Evolutionary conservation across 2,329 filamentous ascomycete genomes (phyloP).

Genomic region (Trichoderma simmonsii): DNA sequence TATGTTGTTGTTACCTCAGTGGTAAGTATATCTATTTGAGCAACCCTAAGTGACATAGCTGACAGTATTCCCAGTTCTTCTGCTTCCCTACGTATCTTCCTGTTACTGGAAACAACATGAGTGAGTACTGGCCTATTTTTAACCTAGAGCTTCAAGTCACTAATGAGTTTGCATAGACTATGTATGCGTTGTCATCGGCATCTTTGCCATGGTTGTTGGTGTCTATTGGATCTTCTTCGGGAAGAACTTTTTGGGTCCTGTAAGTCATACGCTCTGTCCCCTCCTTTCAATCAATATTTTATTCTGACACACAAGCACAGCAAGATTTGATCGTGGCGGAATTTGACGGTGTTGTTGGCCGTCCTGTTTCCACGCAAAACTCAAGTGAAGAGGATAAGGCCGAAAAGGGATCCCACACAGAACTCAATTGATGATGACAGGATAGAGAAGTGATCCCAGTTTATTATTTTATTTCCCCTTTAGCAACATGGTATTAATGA

Average conservation of each 20-base stretch:
- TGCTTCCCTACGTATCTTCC: slow-evolving; percentile 3
- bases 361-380: background rate
- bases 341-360: background rate
- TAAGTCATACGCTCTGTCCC: background rate
- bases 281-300: background rate
- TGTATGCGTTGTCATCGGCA: slow-evolving; percentile 6
- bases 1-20: slow-evolving; percentile 9
- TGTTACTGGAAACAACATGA: background rate
- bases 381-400: slow-evolving; percentile 1
- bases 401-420: background rate
- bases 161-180: background rate
- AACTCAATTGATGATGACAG: background rate
- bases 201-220: background rate
- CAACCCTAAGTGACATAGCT: background rate
- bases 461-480: background rate
- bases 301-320: background rate
- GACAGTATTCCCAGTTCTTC: background rate
- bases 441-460: background rate
- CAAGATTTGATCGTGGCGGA: slow-evolving; percentile 9
- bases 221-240: background rate
- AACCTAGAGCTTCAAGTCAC: background rate
- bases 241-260: slow-evolving; percentile 1
- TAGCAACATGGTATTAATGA: background rate
- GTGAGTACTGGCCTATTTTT: background rate
- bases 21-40: background rate